phyloP scores from a whole-genome alignment of 2,329 filamentous ascomycete genomes.

The Xylariaceae sp. region DNA sequence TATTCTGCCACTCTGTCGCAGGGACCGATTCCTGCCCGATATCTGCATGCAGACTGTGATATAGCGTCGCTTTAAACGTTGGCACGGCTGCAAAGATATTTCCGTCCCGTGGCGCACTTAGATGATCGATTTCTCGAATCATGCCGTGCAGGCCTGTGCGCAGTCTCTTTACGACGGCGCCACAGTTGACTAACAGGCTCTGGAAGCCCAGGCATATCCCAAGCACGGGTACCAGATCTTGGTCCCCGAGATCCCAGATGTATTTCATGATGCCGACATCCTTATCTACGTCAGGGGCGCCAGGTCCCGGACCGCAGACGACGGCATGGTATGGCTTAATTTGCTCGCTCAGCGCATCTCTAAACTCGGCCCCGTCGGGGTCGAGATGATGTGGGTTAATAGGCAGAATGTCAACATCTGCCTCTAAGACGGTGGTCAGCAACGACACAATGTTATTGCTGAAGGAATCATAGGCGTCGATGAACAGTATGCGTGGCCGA shows the following conservation, averaged over 20 bases:
- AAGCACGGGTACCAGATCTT: slow-evolving; percentile 66
- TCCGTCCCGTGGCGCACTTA: slow-evolving; percentile 28
- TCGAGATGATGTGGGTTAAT: slow-evolving; percentile 60
- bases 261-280: slow-evolving; percentile 80
- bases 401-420: slow-evolving; percentile 64
- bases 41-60: slow-evolving; percentile 62
- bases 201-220: slow-evolving; percentile 91
- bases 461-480: slow-evolving; percentile 97
- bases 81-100: slow-evolving; percentile 64
- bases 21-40: slow-evolving; percentile 45
- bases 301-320: slow-evolving; percentile 86
- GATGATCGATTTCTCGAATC: slow-evolving; percentile 63
- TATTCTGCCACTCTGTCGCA: slow-evolving; percentile 35
- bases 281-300: slow-evolving; percentile 64
- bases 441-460: slow-evolving; percentile 90
- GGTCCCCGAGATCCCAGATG: slow-evolving; percentile 64
- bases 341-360: slow-evolving; percentile 44
- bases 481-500: slow-evolving; percentile 65
- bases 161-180: slow-evolving; percentile 62
- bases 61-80: slow-evolving; percentile 67
- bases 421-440: slow-evolving; percentile 64
- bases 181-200: slow-evolving; percentile 66
- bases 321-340: slow-evolving; percentile 71
- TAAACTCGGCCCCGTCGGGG: slow-evolving; percentile 41
- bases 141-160: slow-evolving; percentile 78